Evolutionary conservation across 257 asterid genomes (phyloP).

Genomic region (Misopates orontium): DNA sequence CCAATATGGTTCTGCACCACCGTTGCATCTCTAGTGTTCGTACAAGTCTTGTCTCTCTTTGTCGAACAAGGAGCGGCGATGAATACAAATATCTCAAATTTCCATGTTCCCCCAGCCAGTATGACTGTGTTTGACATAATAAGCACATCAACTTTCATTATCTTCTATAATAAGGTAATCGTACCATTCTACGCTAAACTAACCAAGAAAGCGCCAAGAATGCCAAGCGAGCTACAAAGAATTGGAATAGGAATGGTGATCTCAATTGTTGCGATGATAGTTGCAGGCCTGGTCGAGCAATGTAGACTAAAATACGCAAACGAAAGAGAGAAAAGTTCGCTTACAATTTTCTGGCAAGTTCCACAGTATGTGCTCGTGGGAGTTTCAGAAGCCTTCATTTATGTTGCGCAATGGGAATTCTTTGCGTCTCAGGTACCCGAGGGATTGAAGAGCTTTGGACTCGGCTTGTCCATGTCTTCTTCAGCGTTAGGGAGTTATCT

Average conservation of each 20-base stretch:
- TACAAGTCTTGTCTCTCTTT: slow-evolving; percentile 77
- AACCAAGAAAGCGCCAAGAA: slow-evolving; percentile 50
- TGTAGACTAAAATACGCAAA: slow-evolving; percentile 49
- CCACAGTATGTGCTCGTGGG: slow-evolving; percentile 89
- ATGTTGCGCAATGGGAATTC: slow-evolving; percentile 84
- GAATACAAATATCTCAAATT: slow-evolving; percentile 50
- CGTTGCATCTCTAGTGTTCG: slow-evolving; percentile 64
- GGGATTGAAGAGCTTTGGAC: slow-evolving; percentile 71
- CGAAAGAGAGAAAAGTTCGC: slow-evolving; percentile 52
- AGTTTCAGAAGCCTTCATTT: slow-evolving; percentile 74
- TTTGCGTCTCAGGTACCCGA: slow-evolving; percentile 67
- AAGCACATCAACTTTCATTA: slow-evolving; percentile 74
- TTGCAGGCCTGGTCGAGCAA: slow-evolving; percentile 72
- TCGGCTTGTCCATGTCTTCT: slow-evolving; percentile 78
- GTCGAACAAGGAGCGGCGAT: slow-evolving; percentile 86
- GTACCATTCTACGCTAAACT: slow-evolving; percentile 60
- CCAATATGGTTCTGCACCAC: slow-evolving; percentile 91
- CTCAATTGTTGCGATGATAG: slow-evolving; percentile 55
- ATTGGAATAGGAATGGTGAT: slow-evolving; percentile 79
- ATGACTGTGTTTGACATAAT: slow-evolving; percentile 77
- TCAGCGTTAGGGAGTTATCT: slow-evolving; percentile 78
- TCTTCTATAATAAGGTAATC: slow-evolving; percentile 65
- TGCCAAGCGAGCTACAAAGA: slow-evolving; percentile 62
- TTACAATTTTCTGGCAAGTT: slow-evolving; percentile 75
- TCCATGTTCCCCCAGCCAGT: slow-evolving; percentile 78